Evolutionary conservation across 108 stramenopile genomes (phyloP).

Genomic region (Nitzschia sp.): DNA sequence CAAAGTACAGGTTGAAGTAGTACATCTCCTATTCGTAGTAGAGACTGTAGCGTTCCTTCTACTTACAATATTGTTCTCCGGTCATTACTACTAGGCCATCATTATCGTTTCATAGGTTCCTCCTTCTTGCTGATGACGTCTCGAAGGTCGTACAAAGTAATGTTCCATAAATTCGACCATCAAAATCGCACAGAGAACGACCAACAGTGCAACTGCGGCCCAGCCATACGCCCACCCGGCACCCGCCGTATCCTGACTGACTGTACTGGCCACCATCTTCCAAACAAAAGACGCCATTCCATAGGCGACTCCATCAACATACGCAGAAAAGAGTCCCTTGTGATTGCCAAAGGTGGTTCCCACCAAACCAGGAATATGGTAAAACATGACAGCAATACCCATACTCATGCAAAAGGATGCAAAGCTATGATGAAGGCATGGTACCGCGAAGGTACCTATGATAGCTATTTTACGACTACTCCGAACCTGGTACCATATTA

Average conservation of each 20-base stretch:
- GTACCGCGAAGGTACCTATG: too few relatives aligned
- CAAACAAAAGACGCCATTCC: conserved; percentile 64
- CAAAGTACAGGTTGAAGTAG: too few relatives aligned
- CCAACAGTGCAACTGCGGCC: conserved; percentile 75
- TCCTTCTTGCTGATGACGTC: conserved; percentile 2
- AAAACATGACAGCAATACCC: conserved; percentile 76
- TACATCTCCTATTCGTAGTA: too few relatives aligned
- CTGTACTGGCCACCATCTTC: conserved; percentile 67
- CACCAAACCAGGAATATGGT: conserved; percentile 78
- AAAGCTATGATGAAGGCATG: too few relatives aligned
- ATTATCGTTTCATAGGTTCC: conserved; percentile 63
- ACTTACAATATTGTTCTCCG: too few relatives aligned
- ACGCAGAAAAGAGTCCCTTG: conserved; percentile 71
- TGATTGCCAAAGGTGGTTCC: conserved; percentile 70
- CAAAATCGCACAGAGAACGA: conserved; percentile 68
- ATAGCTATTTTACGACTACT: too few relatives aligned
- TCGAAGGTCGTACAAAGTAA: conserved; percentile 54
- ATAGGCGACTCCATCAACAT: conserved; percentile 80
- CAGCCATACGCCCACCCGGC: conserved; percentile 86
- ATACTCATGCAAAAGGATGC: conserved; percentile 62
- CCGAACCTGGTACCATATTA: too few relatives aligned
- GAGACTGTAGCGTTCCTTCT: too few relatives aligned
- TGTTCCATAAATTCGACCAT: conserved; percentile 85
- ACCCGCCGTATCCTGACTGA: conserved; percentile 50
- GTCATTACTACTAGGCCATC: conserved; percentile 51